Conservation (phyloP, 23 red algal species). For the Pyropia haitanensis region DNA sequence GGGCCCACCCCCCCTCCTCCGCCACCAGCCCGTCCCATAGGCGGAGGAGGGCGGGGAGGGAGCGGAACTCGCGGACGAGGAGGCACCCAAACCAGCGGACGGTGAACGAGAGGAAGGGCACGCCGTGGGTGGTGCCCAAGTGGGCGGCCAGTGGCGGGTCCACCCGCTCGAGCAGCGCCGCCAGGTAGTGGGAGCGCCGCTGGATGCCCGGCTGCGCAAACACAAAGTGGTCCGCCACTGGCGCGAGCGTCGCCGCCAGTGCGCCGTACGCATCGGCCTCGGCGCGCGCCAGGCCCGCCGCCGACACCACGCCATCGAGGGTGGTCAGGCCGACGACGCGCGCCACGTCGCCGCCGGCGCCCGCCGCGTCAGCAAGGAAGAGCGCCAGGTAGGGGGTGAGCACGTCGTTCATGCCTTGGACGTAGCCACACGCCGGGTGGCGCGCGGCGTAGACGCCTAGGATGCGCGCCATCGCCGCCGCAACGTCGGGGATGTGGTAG, state of each 20-base stretch:
- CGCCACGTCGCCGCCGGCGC: slow-evolving; percentile 6
- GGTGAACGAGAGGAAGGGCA: slow-evolving; percentile 92
- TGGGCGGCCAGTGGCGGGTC: slow-evolving; percentile 53
- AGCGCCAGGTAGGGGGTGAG: slow-evolving; percentile 84
- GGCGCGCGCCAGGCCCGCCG: slow-evolving; percentile 37
- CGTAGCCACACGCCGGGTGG: slow-evolving; percentile 93
- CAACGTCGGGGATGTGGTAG: slow-evolving; percentile 69
- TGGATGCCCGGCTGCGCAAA: slow-evolving; percentile 99
- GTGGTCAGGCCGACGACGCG: slow-evolving; percentile 12
- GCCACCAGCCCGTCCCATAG: slow-evolving; percentile 93
- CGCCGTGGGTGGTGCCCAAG: slow-evolving; percentile 39
- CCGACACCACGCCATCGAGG: background rate
- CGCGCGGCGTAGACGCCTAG: slow-evolving; percentile 84
- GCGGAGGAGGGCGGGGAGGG: slow-evolving; percentile 72
- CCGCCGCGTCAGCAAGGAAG: slow-evolving; percentile 60
- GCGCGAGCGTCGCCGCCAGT: slow-evolving; percentile 64
- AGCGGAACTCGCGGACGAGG: slow-evolving; percentile 80
- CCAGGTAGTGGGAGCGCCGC: slow-evolving; percentile 64
- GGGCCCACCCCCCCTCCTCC: slow-evolving; percentile 76
- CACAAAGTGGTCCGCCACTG: slow-evolving; percentile 87
- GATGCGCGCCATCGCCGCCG: slow-evolving; percentile 62
- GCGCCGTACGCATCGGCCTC: slow-evolving; percentile 98
- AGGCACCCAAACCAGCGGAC: slow-evolving; percentile 99
- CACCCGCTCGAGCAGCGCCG: slow-evolving; percentile 63
- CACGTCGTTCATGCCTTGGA: slow-evolving; percentile 96